Conservation (phyloP, 2,329 filamentous ascomycete genomes). For the Tolypocladium capitatum region DNA sequence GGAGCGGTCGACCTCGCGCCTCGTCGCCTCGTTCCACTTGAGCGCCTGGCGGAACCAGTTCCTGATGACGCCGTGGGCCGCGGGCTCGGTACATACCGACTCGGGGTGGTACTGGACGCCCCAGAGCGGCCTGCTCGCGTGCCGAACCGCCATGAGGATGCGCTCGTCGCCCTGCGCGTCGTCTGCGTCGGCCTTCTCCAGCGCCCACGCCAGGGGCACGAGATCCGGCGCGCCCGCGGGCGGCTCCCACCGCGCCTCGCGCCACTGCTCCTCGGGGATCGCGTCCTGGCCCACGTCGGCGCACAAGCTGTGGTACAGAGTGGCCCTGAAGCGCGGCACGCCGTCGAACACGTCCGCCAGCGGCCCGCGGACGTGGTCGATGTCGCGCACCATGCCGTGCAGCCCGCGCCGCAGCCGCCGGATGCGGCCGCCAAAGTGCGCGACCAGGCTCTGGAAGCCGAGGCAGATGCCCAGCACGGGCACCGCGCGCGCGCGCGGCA, state of each 20-base stretch:
- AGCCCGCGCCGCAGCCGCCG: constrained; percentile 56
- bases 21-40: constrained; percentile 38
- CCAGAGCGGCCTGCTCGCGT: constrained; percentile 61
- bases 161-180: constrained; percentile 25
- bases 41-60: constrained; percentile 64
- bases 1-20: constrained; percentile 5
- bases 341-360: constrained; percentile 49
- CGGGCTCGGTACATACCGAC: constrained; percentile 66
- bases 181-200: constrained; percentile 27
- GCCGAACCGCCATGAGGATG: constrained; percentile 66
- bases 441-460: constrained; percentile 72
- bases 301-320: constrained; percentile 60
- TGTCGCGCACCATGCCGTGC: constrained; percentile 65
- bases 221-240: constrained; percentile 25
- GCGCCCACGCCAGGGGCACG: constrained; percentile 50
- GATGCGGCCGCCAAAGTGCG: constrained; percentile 53
- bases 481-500: constrained; percentile 44
- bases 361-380: constrained; percentile 38
- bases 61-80: constrained; percentile 48
- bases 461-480: constrained; percentile 83
- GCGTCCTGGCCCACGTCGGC: constrained; percentile 39
- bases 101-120: constrained; percentile 87
- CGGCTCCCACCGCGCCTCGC: constrained; percentile 24
- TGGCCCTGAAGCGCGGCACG: constrained; percentile 50
- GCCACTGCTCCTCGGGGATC: constrained; percentile 22